Evolutionary conservation across 768 basidiomycete genomes (phyloP).

Genomic region (Boletus bicolor): DNA sequence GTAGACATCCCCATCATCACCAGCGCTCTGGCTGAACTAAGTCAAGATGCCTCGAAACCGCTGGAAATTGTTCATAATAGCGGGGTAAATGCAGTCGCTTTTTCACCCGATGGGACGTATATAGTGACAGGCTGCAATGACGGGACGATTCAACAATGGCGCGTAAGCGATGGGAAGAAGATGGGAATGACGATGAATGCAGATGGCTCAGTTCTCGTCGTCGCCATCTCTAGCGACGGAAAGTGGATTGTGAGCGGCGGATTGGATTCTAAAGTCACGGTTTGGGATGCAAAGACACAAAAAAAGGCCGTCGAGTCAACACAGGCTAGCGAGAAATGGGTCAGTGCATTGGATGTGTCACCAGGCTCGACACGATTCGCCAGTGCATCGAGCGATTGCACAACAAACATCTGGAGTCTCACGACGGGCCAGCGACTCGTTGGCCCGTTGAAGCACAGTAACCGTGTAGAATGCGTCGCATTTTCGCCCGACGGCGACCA

Average conservation of each 20-base stretch:
- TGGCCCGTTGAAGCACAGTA: conserved; percentile 11
- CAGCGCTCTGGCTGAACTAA: neutral
- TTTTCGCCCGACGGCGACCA: conserved; percentile 18
- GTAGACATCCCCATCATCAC: neutral
- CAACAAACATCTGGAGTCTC: conserved; percentile 10
- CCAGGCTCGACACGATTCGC: conserved; percentile 16
- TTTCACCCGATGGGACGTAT: conserved; percentile 14
- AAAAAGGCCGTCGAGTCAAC: neutral
- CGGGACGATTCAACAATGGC: conserved; percentile 12
- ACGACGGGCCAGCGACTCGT: conserved; percentile 10
- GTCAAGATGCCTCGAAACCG: conserved; percentile 2
- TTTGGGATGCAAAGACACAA: conserved; percentile 14
- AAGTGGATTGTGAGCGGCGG: conserved; percentile 18
- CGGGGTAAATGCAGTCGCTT: conserved; percentile 10
- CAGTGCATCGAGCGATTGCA: conserved; percentile 8
- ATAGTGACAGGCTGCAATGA: conserved; percentile 13
- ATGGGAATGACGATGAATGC: conserved; percentile 9
- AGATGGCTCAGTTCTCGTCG: conserved; percentile 5
- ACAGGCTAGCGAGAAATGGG: neutral
- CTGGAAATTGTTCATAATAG: conserved; percentile 6
- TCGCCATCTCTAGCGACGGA: conserved; percentile 12
- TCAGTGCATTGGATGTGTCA: conserved; percentile 13
- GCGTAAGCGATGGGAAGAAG: conserved; percentile 6
- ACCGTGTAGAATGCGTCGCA: conserved; percentile 8
- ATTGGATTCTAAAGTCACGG: neutral